These are phyloP conservation scores for Calcarisporium arbuscula DNA, from an alignment of 2,329 filamentous ascomycete genomes.

Conservation along the genomic window DNA sequence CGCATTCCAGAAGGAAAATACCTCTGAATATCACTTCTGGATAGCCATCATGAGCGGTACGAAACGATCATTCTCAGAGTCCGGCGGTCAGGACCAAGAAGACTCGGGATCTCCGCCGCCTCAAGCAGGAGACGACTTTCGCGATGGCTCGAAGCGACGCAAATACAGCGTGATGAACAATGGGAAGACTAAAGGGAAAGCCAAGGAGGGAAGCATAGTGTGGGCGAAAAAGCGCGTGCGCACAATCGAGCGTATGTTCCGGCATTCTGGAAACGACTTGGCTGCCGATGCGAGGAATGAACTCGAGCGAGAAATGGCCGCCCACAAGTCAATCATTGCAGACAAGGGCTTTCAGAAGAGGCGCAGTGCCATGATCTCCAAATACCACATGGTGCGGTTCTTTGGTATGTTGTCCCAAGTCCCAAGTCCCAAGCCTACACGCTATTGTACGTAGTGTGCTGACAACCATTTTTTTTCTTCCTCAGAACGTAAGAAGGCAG, in stretches of 20 bases:
- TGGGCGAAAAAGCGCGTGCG: slow-evolving; percentile 67
- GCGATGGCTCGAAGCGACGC: too few species aligned
- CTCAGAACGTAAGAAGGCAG: slow-evolving; percentile 66
- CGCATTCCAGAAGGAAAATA: too few species aligned
- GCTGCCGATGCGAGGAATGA: slow-evolving; percentile 63
- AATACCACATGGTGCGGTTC: slow-evolving; percentile 80
- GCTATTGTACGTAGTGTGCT: too few species aligned
- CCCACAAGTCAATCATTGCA: slow-evolving; percentile 58
- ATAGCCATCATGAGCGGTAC: too few species aligned
- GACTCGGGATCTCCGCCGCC: too few species aligned
- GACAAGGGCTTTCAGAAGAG: slow-evolving; percentile 54
- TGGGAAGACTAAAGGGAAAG: slow-evolving; percentile 31
- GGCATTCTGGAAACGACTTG: slow-evolving; percentile 52
- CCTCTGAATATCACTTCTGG: too few species aligned
- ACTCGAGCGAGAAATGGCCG: slow-evolving; percentile 64
- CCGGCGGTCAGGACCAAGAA: too few species aligned
- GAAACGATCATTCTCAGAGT: too few species aligned
- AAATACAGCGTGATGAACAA: too few species aligned
- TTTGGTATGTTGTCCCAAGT: slow-evolving; percentile 56
- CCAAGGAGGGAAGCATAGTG: slow-evolving; percentile 43
- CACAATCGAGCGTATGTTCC: slow-evolving; percentile 60
- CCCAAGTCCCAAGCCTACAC: too few species aligned
- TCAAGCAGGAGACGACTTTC: too few species aligned
- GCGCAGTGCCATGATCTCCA: slow-evolving; percentile 63
- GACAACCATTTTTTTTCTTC: too few species aligned